Conservation (phyloP, 1,284 basidiomycete species). For the Irpex lacteus region DNA sequence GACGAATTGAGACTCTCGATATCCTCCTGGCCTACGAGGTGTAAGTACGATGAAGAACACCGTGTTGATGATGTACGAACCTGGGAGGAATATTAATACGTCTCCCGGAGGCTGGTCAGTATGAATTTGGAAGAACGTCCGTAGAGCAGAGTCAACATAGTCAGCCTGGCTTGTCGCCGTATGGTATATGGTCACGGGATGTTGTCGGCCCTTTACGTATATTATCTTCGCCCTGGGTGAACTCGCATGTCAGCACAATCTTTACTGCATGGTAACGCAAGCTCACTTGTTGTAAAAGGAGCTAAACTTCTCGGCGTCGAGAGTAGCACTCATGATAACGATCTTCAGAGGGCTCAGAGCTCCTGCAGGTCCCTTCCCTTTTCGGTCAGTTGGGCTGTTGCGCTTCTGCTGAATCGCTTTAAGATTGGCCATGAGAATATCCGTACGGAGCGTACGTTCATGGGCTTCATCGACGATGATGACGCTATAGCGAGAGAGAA, state of each 20-base stretch:
- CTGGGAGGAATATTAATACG: slow-evolving; percentile 91
- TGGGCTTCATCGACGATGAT: slow-evolving; percentile 97
- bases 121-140: slow-evolving; percentile 92
- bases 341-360: slow-evolving; percentile 73
- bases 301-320: slow-evolving; percentile 94
- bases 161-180: slow-evolving; percentile 73
- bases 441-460: slow-evolving; percentile 92
- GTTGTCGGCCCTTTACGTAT: slow-evolving; percentile 91
- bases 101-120: slow-evolving; percentile 79
- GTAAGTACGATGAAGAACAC: background rate
- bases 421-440: slow-evolving; percentile 89
- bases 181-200: slow-evolving; percentile 85
- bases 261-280: background rate
- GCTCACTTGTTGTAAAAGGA: slow-evolving; percentile 80
- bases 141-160: slow-evolving; percentile 86
- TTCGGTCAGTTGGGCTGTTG: slow-evolving; percentile 42
- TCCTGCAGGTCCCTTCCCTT: slow-evolving; percentile 33
- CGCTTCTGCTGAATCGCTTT: slow-evolving; percentile 83
- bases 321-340: slow-evolving; percentile 95
- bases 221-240: slow-evolving; percentile 77
- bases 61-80: slow-evolving; percentile 32
- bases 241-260: background rate
- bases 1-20: slow-evolving; percentile 86
- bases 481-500: slow-evolving; percentile 85
- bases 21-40: slow-evolving; percentile 81